Evolutionary conservation across 108 stramenopile genomes (phyloP), one percentile per base, ranked within the genome.

Genomic region (Craspedostauros australis): DNA sequence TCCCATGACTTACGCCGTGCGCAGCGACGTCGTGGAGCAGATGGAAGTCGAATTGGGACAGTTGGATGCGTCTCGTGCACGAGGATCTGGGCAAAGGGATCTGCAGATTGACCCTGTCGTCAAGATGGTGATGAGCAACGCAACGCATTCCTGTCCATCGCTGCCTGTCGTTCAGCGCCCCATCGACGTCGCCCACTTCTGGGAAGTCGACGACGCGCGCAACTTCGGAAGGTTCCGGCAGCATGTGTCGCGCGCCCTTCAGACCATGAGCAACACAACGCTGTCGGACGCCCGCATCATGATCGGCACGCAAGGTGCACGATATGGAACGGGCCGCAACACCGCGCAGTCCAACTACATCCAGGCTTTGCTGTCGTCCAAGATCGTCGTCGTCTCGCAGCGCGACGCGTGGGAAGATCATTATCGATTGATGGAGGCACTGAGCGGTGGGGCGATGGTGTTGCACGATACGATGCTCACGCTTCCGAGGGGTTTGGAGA

Each of bases 391-490:
- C 4, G 59, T 75, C 5, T 47, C 76, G 7, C 78, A 84, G 39
- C 57, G 73, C 0, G 73, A 74, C 53, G 38, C 45, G 11, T 84
- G 75, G 64, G 82, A 84, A 50, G 82, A 70, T 24, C 72, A 79
- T 36, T 71, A 60, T 38, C 72, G 76, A 8, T 39, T 84, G 22
- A 67, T 72, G 50, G 82, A 84, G 53, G 67, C 68, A 5, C 42
- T 84, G 46, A 42, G 47, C 6, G 49, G 57, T 15, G 82, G 82
- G 40, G 82, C 82, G 4, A 31, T 78, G 62, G 75, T 83, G 5
- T 45, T 83, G 57, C 55, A 56, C 11, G 81, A 83, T 54, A 46
- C 45, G 9, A 75, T 77, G 71, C 8, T 57, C 7, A 46, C 48
- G 1, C 21, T 54, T 21, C 74, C 79, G 1, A 7, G n/a, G 1